A percentile compares a stretch with the other conserved stretches of the same genome.
These are phyloP conservation scores for Yamadazyma friedrichii DNA, from an alignment of 1,139 yeast species.

Conservation along the genomic window DNA sequence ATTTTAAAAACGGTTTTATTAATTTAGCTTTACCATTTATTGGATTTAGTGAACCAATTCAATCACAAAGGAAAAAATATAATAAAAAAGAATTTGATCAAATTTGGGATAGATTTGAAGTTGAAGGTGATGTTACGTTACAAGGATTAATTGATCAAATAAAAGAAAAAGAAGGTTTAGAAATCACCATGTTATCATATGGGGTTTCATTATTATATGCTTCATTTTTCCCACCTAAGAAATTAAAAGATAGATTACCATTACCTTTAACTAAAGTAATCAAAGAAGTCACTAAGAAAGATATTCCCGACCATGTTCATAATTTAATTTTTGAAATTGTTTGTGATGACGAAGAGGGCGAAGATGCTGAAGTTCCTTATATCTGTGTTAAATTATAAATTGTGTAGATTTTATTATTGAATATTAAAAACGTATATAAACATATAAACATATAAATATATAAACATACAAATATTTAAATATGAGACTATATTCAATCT, in stretches of 20 bases:
- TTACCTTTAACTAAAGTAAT: conserved; percentile 72
- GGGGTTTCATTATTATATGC: conserved; percentile 91
- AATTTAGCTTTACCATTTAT: conserved; percentile 94
- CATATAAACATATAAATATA: not conserved
- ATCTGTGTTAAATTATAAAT: conserved; percentile 28
- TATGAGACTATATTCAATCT: too few species aligned
- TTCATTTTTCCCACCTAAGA: conserved; percentile 89
- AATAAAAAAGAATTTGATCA: conserved; percentile 78
- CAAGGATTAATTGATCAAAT: conserved; percentile 75
- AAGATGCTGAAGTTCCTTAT: conserved; percentile 94
- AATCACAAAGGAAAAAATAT: conserved; percentile 78
- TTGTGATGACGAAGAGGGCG: conserved; percentile 89
- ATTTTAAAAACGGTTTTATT: conserved; percentile 90
- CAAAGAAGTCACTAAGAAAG: conserved; percentile 80
- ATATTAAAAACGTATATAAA: not conserved
- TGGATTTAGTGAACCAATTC: conserved; percentile 95
- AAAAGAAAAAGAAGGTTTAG: conserved; percentile 77
- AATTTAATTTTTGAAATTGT: conserved; percentile 85
- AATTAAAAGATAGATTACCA: conserved; percentile 71
- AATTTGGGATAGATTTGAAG: conserved; percentile 93
- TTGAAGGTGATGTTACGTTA: conserved; percentile 75
- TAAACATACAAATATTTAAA: conserved; percentile 1
- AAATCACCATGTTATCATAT: conserved; percentile 86
- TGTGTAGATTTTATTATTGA: not conserved
- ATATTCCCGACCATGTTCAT: conserved; percentile 70